Conservation (phyloP, 2,329 filamentous ascomycete species). For the Escovopsis weberi region DNA sequence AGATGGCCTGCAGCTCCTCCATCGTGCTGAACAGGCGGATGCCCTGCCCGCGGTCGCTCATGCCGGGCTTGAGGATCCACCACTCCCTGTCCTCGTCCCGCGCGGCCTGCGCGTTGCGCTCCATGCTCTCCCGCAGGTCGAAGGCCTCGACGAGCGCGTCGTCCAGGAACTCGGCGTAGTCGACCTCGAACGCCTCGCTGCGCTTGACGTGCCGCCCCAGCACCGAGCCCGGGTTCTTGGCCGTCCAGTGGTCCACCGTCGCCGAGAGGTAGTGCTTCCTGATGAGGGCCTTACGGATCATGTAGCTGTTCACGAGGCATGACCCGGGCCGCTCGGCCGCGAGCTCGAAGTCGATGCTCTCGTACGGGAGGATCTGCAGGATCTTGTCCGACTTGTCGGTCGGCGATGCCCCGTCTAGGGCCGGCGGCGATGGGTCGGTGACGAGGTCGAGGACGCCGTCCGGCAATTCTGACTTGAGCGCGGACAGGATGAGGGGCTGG, state of each 20-base stretch:
- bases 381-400: conserved; percentile 25
- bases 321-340: conserved; percentile 46
- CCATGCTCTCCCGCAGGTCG: conserved; percentile 68
- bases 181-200: conserved; percentile 78
- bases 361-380: conserved; percentile 76
- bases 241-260: conserved; percentile 72
- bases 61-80: conserved; percentile 97
- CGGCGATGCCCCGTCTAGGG: conserved; percentile 18
- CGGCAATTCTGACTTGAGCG: conserved; percentile 51
- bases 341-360: conserved; percentile 72
- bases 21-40: conserved; percentile 80
- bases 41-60: conserved; percentile 92
- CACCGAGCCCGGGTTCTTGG: conserved; percentile 62
- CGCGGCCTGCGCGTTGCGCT: conserved; percentile 36
- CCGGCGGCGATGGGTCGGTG: conserved; percentile 19
- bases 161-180: conserved; percentile 93
- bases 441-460: conserved; percentile 39
- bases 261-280: conserved; percentile 85
- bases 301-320: conserved; percentile 71
- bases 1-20: conserved; percentile 71
- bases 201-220: conserved; percentile 60
- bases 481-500: conserved; percentile 65
- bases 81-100: conserved; percentile 45
- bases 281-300: conserved; percentile 92
- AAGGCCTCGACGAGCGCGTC: conserved; percentile 84